Evolutionary conservation across 257 asterid species (phyloP).

Genomic region (Linderniella brevidens): DNA sequence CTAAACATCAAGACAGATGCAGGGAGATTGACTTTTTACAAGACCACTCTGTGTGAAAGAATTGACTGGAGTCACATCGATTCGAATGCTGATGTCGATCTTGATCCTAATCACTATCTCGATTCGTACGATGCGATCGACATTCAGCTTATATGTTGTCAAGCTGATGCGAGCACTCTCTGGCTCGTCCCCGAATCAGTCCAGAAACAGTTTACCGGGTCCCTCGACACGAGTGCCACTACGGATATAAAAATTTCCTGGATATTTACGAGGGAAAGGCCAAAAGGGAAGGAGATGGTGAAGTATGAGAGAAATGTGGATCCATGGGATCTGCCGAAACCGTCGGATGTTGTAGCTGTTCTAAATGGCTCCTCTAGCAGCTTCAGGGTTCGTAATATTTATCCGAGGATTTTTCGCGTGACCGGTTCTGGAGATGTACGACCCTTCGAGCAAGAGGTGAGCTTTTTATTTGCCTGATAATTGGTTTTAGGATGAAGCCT

Average conservation of each 20-base stretch:
- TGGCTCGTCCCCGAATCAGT: conserved; percentile 90
- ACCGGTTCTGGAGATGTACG: conserved; percentile 98
- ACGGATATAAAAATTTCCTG: conserved; percentile 76
- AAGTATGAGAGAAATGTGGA: conserved; percentile 55
- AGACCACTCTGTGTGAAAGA: conserved; percentile 82
- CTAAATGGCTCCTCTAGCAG: conserved; percentile 63
- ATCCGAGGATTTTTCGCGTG: conserved; percentile 76
- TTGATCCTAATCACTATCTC: conserved; percentile 57
- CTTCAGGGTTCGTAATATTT: conserved; percentile 50
- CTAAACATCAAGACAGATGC: conserved; percentile 62
- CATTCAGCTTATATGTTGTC: conserved; percentile 88
- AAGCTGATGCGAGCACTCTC: conserved; percentile 67
- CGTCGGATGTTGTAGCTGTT: conserved; percentile 59
- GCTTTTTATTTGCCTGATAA: too few relatives aligned
- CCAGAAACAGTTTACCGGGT: conserved; percentile 51
- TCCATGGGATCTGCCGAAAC: conserved; percentile 42
- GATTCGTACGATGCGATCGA: conserved; percentile 56
- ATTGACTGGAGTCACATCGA: conserved; percentile 41
- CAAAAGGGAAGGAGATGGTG: conserved; percentile 91
- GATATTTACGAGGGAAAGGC: conserved; percentile 86
- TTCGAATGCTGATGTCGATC: conserved; percentile 20
- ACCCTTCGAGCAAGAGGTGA: conserved; percentile 74
- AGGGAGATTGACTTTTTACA: conserved; percentile 74
- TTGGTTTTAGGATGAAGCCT: too few relatives aligned
- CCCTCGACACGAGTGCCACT: conserved; percentile 28